Evolutionary conservation across 140 eudicot genomes (phyloP).

Genomic region (Cichorium intybus): DNA sequence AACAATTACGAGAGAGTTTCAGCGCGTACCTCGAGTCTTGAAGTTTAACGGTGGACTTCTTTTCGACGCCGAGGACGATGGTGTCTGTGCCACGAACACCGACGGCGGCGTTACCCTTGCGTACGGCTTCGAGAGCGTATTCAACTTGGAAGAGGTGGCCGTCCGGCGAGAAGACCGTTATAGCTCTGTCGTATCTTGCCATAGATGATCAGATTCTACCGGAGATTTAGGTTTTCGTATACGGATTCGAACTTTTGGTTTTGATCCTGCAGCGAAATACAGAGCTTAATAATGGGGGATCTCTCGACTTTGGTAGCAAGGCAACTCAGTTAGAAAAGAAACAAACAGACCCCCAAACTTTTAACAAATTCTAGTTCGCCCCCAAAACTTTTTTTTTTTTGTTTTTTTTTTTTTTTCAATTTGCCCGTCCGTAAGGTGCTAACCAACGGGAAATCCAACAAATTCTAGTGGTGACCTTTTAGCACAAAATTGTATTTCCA

Average conservation of each 20-base stretch:
- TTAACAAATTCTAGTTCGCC: neutral
- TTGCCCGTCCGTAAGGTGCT: too few relatives aligned
- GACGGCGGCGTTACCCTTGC: conserved; percentile 98
- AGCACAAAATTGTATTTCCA: neutral
- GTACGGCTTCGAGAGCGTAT: conserved; percentile 96
- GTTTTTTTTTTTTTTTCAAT: too few relatives aligned
- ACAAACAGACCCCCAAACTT: conserved; percentile 11
- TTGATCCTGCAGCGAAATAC: conserved; percentile 22
- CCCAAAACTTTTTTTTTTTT: neutral
- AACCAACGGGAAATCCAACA: too few relatives aligned
- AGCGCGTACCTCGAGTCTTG: conserved; percentile 77
- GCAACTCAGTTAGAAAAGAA: conserved; percentile 21
- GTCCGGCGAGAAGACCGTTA: conserved; percentile 94
- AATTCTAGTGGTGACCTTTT: too few relatives aligned
- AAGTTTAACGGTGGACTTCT: conserved; percentile 91
- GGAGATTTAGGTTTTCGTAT: neutral
- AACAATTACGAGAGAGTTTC: neutral
- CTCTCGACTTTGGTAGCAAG: conserved; percentile 50
- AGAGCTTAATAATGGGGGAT: conserved; percentile 23
- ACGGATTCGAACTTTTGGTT: conserved; percentile 15
- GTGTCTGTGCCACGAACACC: conserved; percentile 93
- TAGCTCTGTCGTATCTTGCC: conserved; percentile 98
- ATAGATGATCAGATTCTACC: conserved; percentile 25
- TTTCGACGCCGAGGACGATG: conserved; percentile 92
- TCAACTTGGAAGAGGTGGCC: conserved; percentile 96